These are phyloP conservation scores for Furcasterigmium furcatum DNA, from an alignment of 2,329 filamentous ascomycete species.

Conservation along the genomic window DNA sequence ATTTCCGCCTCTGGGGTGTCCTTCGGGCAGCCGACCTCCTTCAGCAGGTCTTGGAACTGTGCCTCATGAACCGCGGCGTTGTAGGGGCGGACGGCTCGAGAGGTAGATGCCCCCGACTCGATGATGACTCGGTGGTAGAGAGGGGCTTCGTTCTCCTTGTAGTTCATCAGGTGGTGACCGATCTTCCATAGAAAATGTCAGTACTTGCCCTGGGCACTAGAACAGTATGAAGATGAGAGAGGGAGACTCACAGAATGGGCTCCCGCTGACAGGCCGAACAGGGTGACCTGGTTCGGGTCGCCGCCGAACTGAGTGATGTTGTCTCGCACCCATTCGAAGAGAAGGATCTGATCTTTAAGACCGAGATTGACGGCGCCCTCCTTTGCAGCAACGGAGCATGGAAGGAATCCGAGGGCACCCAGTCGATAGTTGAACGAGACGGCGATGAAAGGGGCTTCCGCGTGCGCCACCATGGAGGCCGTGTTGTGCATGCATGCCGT, in stretches of 20 bases:
- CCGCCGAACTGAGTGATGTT: slow-evolving; percentile 61
- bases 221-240: background rate
- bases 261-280: slow-evolving; percentile 61
- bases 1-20: slow-evolving; percentile 38
- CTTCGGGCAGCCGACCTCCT: slow-evolving; percentile 45
- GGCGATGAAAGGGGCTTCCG: slow-evolving; percentile 48
- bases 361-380: slow-evolving; percentile 62
- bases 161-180: slow-evolving; percentile 62
- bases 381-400: slow-evolving; percentile 46
- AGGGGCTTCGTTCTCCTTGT: slow-evolving; percentile 32
- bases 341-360: slow-evolving; percentile 56
- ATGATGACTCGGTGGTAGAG: slow-evolving; percentile 52
- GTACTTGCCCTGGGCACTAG: too few species aligned
- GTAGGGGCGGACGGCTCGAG: slow-evolving; percentile 48
- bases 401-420: slow-evolving; percentile 66
- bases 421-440: slow-evolving; percentile 63
- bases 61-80: slow-evolving; percentile 53
- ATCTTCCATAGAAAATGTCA: slow-evolving; percentile 38
- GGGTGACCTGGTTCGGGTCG: slow-evolving; percentile 52
- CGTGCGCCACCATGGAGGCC: slow-evolving; percentile 57
- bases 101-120: slow-evolving; percentile 54
- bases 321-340: slow-evolving; percentile 57
- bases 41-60: slow-evolving; percentile 54
- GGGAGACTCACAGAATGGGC: slow-evolving; percentile 52
- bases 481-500: slow-evolving; percentile 54